Percentiles rank a stretch among this genome's conserved stretches.
phyloP scores from a whole-genome alignment of 2,329 filamentous ascomycete species.

The Ceratocystis colombiana region DNA sequence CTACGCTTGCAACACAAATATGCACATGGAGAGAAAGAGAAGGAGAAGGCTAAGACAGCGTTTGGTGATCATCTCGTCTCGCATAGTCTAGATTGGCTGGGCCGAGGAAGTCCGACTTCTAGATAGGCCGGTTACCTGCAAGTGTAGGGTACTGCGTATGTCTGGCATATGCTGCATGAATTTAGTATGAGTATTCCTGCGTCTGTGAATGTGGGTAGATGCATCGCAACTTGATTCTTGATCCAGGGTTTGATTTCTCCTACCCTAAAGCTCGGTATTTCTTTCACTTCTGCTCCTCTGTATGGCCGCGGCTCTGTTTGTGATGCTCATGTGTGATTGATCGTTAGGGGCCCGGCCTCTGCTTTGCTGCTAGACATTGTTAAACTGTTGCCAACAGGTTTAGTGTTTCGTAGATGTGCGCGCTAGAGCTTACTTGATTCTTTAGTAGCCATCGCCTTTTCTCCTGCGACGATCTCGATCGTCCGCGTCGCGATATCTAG shows the following conservation, averaged over 20 bases:
- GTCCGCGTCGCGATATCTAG: constrained; percentile 23
- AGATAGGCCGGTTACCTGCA: too few species aligned
- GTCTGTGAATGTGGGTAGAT: not conserved
- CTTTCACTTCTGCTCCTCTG: not conserved
- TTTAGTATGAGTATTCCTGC: not conserved
- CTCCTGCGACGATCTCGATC: constrained; percentile 12
- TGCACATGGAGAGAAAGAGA: not conserved
- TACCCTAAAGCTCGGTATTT: not conserved
- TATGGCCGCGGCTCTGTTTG: not conserved
- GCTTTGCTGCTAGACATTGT: too few species aligned
- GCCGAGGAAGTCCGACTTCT: too few species aligned
- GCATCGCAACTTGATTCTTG: not conserved
- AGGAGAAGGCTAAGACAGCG: not conserved
- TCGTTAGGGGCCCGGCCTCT: too few species aligned
- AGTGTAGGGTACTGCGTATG: too few species aligned
- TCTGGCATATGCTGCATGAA: too few species aligned
- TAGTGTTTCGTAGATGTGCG: too few species aligned
- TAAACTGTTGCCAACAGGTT: too few species aligned
- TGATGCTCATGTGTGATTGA: too few species aligned
- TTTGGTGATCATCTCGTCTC: too few species aligned
- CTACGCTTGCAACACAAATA: too few species aligned
- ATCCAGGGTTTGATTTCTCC: not conserved
- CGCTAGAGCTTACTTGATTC: not conserved
- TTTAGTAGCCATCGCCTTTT: constrained; percentile 25
- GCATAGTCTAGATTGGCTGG: too few species aligned